These are phyloP conservation scores for Eucalyptus sp. DNA, from an alignment of 345 rosid genomes.

Conservation along the genomic window DNA sequence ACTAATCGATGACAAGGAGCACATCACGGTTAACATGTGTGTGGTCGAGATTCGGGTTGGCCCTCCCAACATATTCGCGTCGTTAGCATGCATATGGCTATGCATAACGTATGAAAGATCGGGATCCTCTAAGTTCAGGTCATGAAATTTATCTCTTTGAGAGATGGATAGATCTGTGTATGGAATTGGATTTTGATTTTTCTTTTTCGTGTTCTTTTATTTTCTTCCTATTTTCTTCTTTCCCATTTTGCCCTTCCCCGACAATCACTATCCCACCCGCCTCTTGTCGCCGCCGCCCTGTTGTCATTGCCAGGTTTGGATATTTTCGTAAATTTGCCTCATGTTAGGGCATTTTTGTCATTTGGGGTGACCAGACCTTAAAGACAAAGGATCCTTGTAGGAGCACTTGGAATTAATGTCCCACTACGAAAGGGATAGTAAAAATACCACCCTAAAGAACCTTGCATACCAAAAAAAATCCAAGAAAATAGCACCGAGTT, in stretches of 20 bases:
- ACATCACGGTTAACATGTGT: neutral
- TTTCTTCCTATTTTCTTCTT: neutral
- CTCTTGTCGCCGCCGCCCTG: accelerated
- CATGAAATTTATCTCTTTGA: neutral
- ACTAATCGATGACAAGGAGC: neutral
- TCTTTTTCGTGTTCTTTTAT: neutral
- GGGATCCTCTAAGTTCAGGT: neutral
- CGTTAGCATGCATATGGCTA: accelerated
- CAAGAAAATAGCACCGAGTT: neutral
- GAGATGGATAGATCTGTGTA: neutral
- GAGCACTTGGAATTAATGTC: neutral
- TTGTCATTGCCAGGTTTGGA: neutral
- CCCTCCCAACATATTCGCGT: neutral
- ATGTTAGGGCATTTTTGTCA: neutral
- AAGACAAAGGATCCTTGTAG: neutral
- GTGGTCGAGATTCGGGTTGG: neutral
- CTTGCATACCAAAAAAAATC: neutral
- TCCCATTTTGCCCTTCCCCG: neutral
- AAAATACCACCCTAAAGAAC: neutral
- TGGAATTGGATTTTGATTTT: accelerated
- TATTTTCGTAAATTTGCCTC: neutral
- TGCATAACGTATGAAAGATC: neutral
- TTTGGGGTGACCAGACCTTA: neutral
- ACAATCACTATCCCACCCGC: neutral
- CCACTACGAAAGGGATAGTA: neutral